Percentiles rank a stretch among this genome's conserved stretches.
Evolutionary conservation across 768 basidiomycete species (phyloP).

Genomic region (Phylloporus sp.): DNA sequence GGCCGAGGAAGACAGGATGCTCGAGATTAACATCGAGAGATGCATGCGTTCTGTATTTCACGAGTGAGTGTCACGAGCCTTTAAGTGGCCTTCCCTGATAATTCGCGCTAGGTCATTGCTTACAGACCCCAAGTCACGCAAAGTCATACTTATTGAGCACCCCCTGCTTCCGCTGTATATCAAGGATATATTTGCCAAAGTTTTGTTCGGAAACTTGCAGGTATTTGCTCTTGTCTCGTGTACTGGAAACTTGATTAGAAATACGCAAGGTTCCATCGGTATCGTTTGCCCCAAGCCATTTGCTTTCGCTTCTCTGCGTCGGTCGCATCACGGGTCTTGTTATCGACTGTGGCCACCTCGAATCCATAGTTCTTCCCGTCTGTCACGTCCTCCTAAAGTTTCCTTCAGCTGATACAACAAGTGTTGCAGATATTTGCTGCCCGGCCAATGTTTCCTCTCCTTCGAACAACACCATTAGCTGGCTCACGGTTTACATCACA

Average conservation of each 20-base stretch:
- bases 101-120: conserved; percentile 65
- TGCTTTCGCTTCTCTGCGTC: conserved; percentile 78
- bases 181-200: conserved; percentile 82
- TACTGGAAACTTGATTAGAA: neutral
- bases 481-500: conserved; percentile 79
- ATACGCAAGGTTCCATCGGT: conserved; percentile 77
- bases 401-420: conserved; percentile 1
- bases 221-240: conserved; percentile 33
- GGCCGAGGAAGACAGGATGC: conserved; percentile 67
- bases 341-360: conserved; percentile 87
- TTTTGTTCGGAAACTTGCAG: conserved; percentile 87
- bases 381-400: conserved; percentile 23
- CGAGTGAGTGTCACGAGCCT: conserved; percentile 48
- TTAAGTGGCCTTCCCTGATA: neutral
- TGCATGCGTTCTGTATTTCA: conserved; percentile 77
- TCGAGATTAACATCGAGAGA: conserved; percentile 65
- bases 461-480: conserved; percentile 83
- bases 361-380: conserved; percentile 85
- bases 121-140: conserved; percentile 92
- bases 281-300: conserved; percentile 86
- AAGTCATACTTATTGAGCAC: conserved; percentile 90
- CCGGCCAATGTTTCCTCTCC: conserved; percentile 76
- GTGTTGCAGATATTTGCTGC: conserved; percentile 78
- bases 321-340: conserved; percentile 93
- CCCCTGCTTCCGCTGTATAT: conserved; percentile 80